Evolutionary conservation across 441 rosid species (phyloP).

Genomic region (Manihot esculenta): DNA sequence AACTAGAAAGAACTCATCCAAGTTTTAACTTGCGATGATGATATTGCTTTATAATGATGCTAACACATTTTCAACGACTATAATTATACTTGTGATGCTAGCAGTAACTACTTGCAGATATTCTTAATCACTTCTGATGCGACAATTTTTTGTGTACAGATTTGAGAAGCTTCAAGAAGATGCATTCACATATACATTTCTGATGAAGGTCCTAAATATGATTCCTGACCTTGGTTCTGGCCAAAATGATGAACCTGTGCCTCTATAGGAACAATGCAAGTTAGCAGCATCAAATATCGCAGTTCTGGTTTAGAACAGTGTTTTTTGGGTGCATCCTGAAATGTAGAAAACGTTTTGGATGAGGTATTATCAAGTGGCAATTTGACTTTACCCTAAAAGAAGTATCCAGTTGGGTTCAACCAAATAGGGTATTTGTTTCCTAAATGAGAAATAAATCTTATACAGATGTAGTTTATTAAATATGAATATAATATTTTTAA

Average conservation of each 20-base stretch:
- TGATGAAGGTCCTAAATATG: conserved; percentile 69
- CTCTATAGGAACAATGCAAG: not conserved
- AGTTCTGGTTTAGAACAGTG: conserved; percentile 5
- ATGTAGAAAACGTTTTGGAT: no score
- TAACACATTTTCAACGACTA: not conserved
- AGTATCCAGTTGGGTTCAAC: no score
- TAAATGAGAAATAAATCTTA: no score
- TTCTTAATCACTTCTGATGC: conserved; percentile 1
- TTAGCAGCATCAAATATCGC: not conserved
- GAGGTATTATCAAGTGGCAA: no score
- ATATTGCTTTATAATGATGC: not conserved
- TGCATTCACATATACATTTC: conserved; percentile 63
- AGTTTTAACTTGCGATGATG: no score
- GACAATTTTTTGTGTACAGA: conserved; percentile 39
- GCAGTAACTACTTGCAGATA: not conserved
- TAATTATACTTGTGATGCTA: not conserved
- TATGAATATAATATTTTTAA: no score
- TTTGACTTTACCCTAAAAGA: no score
- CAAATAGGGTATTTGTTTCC: no score
- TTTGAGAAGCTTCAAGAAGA: conserved; percentile 90
- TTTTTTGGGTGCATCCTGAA: not conserved
- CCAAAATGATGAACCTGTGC: conserved; percentile 8
- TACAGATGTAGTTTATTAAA: no score
- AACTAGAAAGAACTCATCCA: no score
- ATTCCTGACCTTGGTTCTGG: conserved; percentile 42